Base-by-base conservation (phyloP, 345 rosid species). In the Carallia brachiata region DNA sequence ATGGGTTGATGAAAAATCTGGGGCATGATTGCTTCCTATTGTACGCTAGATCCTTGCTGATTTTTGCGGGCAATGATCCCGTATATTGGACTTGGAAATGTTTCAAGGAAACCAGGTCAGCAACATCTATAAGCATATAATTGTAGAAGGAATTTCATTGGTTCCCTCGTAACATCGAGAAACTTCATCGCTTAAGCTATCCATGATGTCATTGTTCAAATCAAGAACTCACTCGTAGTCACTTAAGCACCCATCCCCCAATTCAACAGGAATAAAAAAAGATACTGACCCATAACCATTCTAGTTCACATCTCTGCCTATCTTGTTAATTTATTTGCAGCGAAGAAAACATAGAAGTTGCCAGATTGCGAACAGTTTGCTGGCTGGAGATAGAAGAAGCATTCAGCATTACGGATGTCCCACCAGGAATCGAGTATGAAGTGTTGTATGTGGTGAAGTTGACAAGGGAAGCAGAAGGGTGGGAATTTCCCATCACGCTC, bases 381-480 rank as follows among this genome's bases (percentile, higher is more conserved):
- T 79, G 80, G 80, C 32, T 73, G 39, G 80, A 76, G 34, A 78
- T 80, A 40, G 76, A 68, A 63, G 80, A 80, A 9, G 73, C 73
- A 32, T 48, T 80, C 36, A 62, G 27, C 13, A 18, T 73, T 3
- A 57, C 80, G 4, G 73, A 73, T 0, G 78, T 80, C 10, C 61
- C 76, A 0, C 62, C 75, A 0, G 70, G 57, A 34, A 54, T 32
- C 32, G 27, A 3, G 7, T 74, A 78, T 12, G 75, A 78, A 23
- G n/a, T 63, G 16, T 53, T 70, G 16, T 74, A 73, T 58, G 60
- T 13, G n/a, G 69, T 78, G 2, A 75, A 75, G 67, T 59, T 75
- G 61, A 71, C 64, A 4, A 70, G 71, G 18, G 71, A 62, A n/a
- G 79, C 77, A 32, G 34, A 6, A 2, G 82, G 74, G 9, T 79